Evolutionary conservation across 148 eudicot genomes (phyloP).

Genomic region (Persicaria tinctoria): DNA sequence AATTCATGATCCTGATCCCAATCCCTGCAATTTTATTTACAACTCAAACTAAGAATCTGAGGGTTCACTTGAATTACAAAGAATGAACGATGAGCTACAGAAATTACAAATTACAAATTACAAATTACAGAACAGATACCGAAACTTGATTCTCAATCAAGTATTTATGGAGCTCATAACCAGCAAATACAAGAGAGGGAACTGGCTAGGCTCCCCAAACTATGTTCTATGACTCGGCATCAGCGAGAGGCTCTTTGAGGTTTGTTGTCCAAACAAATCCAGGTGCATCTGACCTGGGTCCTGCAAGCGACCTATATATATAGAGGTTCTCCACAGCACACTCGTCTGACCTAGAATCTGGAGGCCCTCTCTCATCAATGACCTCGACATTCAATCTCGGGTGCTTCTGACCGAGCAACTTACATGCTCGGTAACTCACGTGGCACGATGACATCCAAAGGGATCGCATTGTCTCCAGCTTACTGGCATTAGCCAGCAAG

Average conservation of each 20-base stretch:
- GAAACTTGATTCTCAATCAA: no score
- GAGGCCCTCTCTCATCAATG: constrained; percentile 57
- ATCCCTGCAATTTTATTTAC: no score
- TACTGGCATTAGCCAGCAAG: constrained; percentile 59
- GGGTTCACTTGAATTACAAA: no score
- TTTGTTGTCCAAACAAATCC: constrained; percentile 45
- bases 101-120: no score
- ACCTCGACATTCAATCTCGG: constrained; percentile 70
- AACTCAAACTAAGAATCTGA: no score
- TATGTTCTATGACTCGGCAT: no score
- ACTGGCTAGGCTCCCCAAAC: no score
- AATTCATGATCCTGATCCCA: no score
- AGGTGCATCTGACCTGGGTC: constrained; percentile 60
- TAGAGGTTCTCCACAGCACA: constrained; percentile 53
- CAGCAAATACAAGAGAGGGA: no score
- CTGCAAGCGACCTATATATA: constrained; percentile 55
- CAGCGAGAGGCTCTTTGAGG: neutral
- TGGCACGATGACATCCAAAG: constrained; percentile 89
- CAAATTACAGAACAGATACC: no score
- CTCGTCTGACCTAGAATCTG: constrained; percentile 32
- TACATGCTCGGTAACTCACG: constrained; percentile 64
- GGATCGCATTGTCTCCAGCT: constrained; percentile 93
- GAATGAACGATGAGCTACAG: no score
- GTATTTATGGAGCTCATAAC: no score
- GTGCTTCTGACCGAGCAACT: constrained; percentile 53